Percentiles rank a stretch among this genome's conserved stretches.
These are phyloP conservation scores for Alliaria petiolata DNA, from an alignment of 345 rosid species.

Conservation along the genomic window DNA sequence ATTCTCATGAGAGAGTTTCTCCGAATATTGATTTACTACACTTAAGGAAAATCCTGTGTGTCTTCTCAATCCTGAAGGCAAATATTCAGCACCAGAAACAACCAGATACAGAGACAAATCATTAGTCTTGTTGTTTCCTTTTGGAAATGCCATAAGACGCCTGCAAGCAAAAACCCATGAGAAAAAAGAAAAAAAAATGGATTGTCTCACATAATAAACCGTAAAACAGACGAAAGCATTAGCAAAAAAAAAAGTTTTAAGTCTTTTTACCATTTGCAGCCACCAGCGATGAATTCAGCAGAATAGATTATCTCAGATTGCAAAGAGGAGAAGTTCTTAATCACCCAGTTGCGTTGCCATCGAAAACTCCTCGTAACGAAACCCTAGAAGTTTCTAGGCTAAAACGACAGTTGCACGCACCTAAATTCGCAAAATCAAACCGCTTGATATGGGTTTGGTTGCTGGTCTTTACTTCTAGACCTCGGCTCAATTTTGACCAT, in stretches of 20 bases:
- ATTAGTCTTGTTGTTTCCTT: slow-evolving; percentile 42
- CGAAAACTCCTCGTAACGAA: too few relatives aligned
- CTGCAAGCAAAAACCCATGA: too few relatives aligned
- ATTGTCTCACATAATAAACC: background rate
- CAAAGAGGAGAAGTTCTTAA: background rate
- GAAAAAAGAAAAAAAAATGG: background rate
- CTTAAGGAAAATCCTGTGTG: slow-evolving; percentile 52
- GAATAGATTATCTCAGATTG: background rate
- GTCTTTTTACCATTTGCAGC: slow-evolving; percentile 3
- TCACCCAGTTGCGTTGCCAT: slow-evolving; percentile 11
- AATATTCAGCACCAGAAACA: slow-evolving; percentile 50
- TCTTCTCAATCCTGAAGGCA: slow-evolving; percentile 78
- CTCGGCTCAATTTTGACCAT: too few relatives aligned
- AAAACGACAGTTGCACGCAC: too few relatives aligned
- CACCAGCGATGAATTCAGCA: background rate
- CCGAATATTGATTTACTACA: slow-evolving; percentile 52
- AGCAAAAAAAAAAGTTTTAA: background rate
- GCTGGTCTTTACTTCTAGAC: too few relatives aligned
- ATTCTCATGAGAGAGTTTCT: slow-evolving; percentile 23
- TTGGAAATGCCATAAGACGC: slow-evolving; percentile 61
- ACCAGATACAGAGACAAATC: slow-evolving; percentile 61
- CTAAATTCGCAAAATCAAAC: too few relatives aligned
- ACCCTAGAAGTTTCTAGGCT: too few relatives aligned
- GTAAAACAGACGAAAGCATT: background rate
- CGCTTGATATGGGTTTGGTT: too few relatives aligned